Conservation (phyloP, 768 basidiomycete species). For the Mycena belliarum region DNA sequence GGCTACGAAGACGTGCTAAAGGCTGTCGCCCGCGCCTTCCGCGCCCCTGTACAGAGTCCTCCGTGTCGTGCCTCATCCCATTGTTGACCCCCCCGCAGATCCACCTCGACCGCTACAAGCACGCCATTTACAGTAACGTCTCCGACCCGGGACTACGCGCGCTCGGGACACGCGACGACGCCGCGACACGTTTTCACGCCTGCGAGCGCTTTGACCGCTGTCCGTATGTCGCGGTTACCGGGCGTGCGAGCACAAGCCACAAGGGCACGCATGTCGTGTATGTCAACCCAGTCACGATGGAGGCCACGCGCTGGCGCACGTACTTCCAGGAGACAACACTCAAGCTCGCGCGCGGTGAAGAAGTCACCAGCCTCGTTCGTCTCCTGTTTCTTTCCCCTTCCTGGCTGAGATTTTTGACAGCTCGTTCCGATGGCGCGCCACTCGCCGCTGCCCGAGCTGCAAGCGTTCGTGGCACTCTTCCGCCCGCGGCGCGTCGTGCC, state of each 20-base stretch:
- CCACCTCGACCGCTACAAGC: conserved; percentile 90
- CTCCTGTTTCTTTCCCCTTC: background rate
- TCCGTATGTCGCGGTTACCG: conserved; percentile 49
- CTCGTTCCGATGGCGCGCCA: conserved; percentile 85
- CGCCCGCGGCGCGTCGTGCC: conserved; percentile 76
- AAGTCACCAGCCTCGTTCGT: conserved; percentile 65
- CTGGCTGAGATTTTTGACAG: conserved; percentile 37
- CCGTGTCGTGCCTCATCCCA: background rate
- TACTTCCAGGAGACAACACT: conserved; percentile 42
- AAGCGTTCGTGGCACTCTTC: conserved; percentile 79
- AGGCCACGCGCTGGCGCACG: conserved; percentile 50
- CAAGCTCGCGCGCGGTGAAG: conserved; percentile 41
- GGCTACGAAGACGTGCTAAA: conserved; percentile 93
- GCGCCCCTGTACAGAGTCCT: conserved; percentile 16
- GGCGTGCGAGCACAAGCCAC: conserved; percentile 33
- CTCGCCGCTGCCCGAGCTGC: conserved; percentile 85
- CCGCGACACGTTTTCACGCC: conserved; percentile 83
- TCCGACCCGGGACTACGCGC: conserved; percentile 62
- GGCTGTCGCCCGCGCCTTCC: conserved; percentile 67
- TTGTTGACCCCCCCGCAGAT: conserved; percentile 61
- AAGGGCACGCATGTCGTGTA: conserved; percentile 69
- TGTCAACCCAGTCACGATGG: conserved; percentile 81
- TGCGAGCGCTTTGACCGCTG: conserved; percentile 87
- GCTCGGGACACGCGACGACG: conserved; percentile 61
- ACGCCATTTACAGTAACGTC: conserved; percentile 57